Base-by-base conservation (phyloP, 1,139 yeast genomes). In the Candida pseudoviswanathii region DNA sequence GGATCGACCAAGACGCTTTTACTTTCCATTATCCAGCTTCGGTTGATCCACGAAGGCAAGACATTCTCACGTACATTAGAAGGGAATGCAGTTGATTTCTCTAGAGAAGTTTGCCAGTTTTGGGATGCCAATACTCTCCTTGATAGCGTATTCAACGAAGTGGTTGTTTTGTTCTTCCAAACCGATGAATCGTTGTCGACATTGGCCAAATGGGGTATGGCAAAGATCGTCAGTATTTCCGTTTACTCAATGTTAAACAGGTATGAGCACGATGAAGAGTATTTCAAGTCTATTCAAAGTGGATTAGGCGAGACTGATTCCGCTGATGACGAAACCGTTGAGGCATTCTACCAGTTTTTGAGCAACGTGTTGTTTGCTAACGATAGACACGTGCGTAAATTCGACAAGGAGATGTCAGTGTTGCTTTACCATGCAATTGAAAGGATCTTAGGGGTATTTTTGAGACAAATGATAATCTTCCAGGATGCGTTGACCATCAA, bases 141-240 rank as follows among this genome's bases (percentile, higher is more conserved):
- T 6, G 66, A 67, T 52, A 73, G 75, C 5, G 64, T 66, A 3
- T 70, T 75, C 51, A 66, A 67, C 36, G 81, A 78, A 50, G 58
- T 71, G 3, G 59, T 77, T 8, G 57, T 67, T 38, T 56, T 77
- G 22, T 78, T 64, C 47, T 73, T 78, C 54, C 80, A 76, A 56
- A 73, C 80, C 1, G 73, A 71, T 46, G 80, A 77, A 52, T 74
- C 82, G 0, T 65, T 74, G 27, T 51, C 54, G 4, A 66, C 77
- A 0, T 55, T 73, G 40, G 62, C 70, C 3, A 60, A 70, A 30
- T 51, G 66, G 16, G 75, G 73, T 0, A 60, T 66, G 54, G 54
- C 65, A 3, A 72, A 70, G 47, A 47, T 65, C 31, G 55, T 74
- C 27, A 60, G 69, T 0, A 49, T 63, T 6, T 54, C 61, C 10